Evolutionary conservation across 2,329 filamentous ascomycete genomes (phyloP), one percentile per base, ranked within the genome.

Genomic region (Neopestalotiopsis clavispora): DNA sequence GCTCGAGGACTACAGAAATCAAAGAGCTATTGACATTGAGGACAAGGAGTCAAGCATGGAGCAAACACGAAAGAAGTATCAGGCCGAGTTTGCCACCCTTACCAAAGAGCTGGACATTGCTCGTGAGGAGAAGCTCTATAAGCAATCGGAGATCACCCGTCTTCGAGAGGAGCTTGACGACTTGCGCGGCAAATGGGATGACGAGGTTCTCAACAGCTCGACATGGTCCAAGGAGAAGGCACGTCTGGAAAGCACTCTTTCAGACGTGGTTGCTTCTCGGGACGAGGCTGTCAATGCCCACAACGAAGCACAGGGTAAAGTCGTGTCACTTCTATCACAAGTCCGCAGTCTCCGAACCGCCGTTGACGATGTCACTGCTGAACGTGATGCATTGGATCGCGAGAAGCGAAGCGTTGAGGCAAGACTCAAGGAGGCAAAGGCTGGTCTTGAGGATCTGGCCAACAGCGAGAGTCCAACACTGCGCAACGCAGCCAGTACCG

Each of bases 171-270:
- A 99, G 81, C 90, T 98, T 30, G 96, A 99, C 75, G 94, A 97
- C 75, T 87, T 98, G 69, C 91, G 96, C 73, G 94, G 91, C 74
- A 98, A 98, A 83, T 98, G 96, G 95, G 96, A 99, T 76, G 94
- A 98, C 75, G 95, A 99, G 81, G 94, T 98, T 12, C 89, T 98
- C 74, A 98, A 98, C 82, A 97, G 94, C 80, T 97, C 94, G 17
- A 97, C 95, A 0, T 98, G 96, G 95, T 95, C 95, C 13, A 99
- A 99, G 84, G 95, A 99, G 83, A 98, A 98, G 85, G 89, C 94
- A 17, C 91, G 95, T 17, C 87, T 99, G 56, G 95, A 98, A 79
- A 90, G 94, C 70, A 97, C 94, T 4, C 86, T 99, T 67, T 91
- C 95, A 65, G 94, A 98, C 78, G 89, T 98, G 40, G 92, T 93